Conservation (phyloP, 164 flowering plant genomes). For the Vitis labrusca region DNA sequence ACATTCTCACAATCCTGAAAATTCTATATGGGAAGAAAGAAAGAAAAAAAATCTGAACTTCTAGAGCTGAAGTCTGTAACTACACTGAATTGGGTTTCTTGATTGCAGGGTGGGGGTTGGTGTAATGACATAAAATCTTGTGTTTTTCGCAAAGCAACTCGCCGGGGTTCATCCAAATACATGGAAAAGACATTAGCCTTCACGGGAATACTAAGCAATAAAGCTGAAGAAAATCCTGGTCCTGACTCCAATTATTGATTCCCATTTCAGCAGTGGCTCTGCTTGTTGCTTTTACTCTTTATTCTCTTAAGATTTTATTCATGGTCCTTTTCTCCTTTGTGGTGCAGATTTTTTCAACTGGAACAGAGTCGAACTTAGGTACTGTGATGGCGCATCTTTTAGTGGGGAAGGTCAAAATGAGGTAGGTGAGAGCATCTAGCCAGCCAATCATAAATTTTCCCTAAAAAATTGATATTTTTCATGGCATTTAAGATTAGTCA, state of each 20-base stretch:
- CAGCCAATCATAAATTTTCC: neutral
- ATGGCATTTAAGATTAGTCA: neutral
- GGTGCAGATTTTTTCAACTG: constrained; percentile 90
- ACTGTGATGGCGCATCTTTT: constrained; percentile 97
- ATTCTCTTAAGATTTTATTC: too few relatives aligned
- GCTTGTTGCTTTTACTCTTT: neutral
- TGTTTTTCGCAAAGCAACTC: constrained; percentile 71
- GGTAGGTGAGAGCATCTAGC: constrained; percentile 36
- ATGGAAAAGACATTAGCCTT: constrained; percentile 76
- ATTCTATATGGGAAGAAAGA: neutral
- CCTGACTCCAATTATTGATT: neutral
- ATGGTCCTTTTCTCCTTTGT: neutral
- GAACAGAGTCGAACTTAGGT: constrained; percentile 89
- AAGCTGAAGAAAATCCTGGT: constrained; percentile 91
- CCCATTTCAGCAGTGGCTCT: neutral
- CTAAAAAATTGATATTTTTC: neutral
- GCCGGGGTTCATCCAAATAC: constrained; percentile 77
- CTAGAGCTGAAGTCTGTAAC: neutral
- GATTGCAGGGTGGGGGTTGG: constrained; percentile 92
- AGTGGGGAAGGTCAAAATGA: constrained; percentile 70
- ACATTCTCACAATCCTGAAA: too few relatives aligned
- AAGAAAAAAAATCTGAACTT: neutral
- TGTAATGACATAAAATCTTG: constrained; percentile 65
- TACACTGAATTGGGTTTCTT: constrained; percentile 5
- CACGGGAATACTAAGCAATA: constrained; percentile 90